Percentiles rank a stretch among this genome's conserved stretches.
phyloP scores from a whole-genome alignment of 1,139 yeast genomes.

The Geotrichum fermentans region DNA sequence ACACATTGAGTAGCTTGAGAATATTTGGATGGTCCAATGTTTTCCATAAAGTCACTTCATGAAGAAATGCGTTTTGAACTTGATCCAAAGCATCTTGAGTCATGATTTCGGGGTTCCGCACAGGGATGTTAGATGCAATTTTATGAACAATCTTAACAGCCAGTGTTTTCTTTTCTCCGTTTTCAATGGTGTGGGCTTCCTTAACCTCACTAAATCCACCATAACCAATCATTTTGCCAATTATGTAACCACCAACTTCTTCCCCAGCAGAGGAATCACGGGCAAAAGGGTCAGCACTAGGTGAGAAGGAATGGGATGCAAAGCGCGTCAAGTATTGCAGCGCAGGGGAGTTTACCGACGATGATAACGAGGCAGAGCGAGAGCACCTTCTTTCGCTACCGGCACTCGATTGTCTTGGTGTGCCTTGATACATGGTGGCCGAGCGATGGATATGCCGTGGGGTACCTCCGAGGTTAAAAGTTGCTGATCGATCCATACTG shows the following conservation, averaged over 20 bases:
- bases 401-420: not conserved
- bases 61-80: conserved; percentile 51
- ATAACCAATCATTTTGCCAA: conserved; percentile 75
- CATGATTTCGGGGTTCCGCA: conserved; percentile 14
- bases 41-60: conserved; percentile 75
- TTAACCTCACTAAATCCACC: conserved; percentile 94
- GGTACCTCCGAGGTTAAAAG: not conserved
- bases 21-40: conserved; percentile 60
- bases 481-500: not conserved
- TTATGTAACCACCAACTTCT: conserved; percentile 41
- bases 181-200: conserved; percentile 49
- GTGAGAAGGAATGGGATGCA: conserved; percentile 18
- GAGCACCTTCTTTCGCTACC: not conserved
- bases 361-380: conserved; percentile 15
- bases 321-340: conserved; percentile 13
- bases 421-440: conserved; percentile 12
- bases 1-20: conserved; percentile 55
- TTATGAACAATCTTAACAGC: conserved; percentile 75
- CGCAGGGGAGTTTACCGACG: conserved; percentile 13
- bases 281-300: conserved; percentile 14
- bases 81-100: conserved; percentile 27
- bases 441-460: conserved; percentile 11
- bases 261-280: conserved; percentile 47
- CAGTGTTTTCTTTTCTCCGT: conserved; percentile 42
- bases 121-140: conserved; percentile 12